phyloP scores from a whole-genome alignment of 768 basidiomycete species.

The Suillus sp. region DNA sequence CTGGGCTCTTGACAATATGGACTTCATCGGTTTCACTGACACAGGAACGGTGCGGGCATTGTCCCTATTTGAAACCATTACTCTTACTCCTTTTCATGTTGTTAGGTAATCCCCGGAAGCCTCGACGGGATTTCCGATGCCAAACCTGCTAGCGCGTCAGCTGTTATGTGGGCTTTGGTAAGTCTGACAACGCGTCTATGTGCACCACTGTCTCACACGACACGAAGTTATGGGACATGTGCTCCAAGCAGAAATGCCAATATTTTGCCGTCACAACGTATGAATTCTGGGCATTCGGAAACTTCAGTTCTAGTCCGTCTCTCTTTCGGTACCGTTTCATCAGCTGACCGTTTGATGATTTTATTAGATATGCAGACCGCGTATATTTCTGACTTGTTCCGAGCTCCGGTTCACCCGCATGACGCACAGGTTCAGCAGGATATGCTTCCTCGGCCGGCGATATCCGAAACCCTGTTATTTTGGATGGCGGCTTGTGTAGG shows the following conservation, averaged over 20 bases:
- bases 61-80: not conserved
- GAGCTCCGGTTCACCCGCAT: not conserved
- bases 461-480: constrained; percentile 9
- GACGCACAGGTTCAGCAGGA: not conserved
- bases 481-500: constrained; percentile 14
- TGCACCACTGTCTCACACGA: not conserved
- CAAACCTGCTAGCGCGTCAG: not conserved
- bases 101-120: not conserved
- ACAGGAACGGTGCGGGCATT: constrained; percentile 6
- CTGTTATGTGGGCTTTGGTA: constrained; percentile 11
- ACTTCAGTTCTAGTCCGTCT: constrained; percentile 7
- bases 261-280: constrained; percentile 14
- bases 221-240: constrained; percentile 10
- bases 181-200: not conserved
- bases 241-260: constrained; percentile 6
- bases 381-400: constrained; percentile 6
- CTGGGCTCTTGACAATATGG: constrained; percentile 6
- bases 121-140: not conserved
- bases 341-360: not conserved
- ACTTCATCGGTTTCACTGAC: constrained; percentile 6
- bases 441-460: not conserved
- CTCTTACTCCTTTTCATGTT: not conserved
- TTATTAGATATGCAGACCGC: not conserved
- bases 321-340: not conserved
- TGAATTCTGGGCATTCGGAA: constrained; percentile 11